Evolutionary conservation across 2,329 filamentous ascomycete genomes (phyloP), one percentile per base, ranked within the genome.

Genomic region (Talaromyces sp.): DNA sequence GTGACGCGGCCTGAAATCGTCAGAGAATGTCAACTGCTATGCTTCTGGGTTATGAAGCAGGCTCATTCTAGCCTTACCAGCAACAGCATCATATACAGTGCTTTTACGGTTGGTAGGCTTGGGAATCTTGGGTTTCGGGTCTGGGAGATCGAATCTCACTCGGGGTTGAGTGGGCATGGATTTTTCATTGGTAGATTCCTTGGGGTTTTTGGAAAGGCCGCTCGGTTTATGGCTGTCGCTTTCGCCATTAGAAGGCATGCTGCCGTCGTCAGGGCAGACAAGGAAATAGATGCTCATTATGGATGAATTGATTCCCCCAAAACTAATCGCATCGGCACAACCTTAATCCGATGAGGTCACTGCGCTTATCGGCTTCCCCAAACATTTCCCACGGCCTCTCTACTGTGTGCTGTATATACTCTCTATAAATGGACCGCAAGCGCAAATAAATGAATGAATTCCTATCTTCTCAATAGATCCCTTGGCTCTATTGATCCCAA

Each of bases 401-500:
- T n/a, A n/a, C n/a, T 30, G 24, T 9, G 17, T 17, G 22, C 22
- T 32, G 16, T 16, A 24, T 20, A 11, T 19, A 39, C 42, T 19
- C 39, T 9, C 13, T 22, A 36, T 47, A 60, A 71, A 9, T 41
- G 11, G n/a, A 17, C 41, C 43, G n/a, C 22, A 44, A 37, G n/a
- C 47, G 11, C 49, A 48, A 24, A 62, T 60, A 55, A 55, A 86
- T 88, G 85, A 79, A 93, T 91, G 86, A 87, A 89, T 84, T 79
- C 84, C 69, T 85, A 87, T 70, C 79, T 95, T 56, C 80, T 94
- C 72, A 85, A 89, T 70, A 86, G 91, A 75, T 86, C 89, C 70
- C 80, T 86, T 56, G 90, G 90, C 75, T 82, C 82, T 65, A 73
- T 90, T 54, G 75, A 79, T 59, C 83, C 86, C 44, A 80, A 83